Evolutionary conservation across 495 filamentous ascomycete species (phyloP), one percentile per base, ranked within the genome.

Genomic region (Penicillium bovifimosum): DNA sequence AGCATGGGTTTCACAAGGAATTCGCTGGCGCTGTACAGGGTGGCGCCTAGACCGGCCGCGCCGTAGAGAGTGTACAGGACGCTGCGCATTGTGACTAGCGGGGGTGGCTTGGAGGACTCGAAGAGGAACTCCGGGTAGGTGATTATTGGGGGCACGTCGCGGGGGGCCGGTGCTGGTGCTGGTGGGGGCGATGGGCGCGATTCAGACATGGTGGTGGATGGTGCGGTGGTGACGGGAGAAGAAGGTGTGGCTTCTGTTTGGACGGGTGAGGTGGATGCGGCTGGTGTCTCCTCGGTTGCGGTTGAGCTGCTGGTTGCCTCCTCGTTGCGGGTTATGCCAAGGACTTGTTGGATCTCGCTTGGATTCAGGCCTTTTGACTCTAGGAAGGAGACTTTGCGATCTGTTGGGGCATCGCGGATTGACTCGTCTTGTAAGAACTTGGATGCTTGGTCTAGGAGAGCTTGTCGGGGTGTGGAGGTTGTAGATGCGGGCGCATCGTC

Each of bases 111-210:
- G 44, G 70, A 58, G 9, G 79, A 65, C 41, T 83, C 70, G 46
- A 79, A 59, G 57, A 97, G 84, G 71, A 96, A 96, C 69, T 98
- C 93, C 41, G 93, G 93, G 71, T 96, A 97, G 20, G 93, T 98
- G 61, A 97, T 86, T 58, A 98, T 91, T n/a, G 92, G 95, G 18
- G 90, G 80, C 17, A 82, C 72, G 54, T 86, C 80, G 61, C 66
- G 71, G 54, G 68, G 58, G 42, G 71, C 58, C 16, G 59, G 20
- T 13, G 36, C 43, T 55, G 53, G 35, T 41, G 38, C 46, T 53
- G 55, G 34, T 53, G 59, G 35, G 31, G 54, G 16, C 24, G 51
- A 38, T 11, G 59, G 35, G 43, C 42, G 62, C 14, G 51, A 56
- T 51, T 58, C 56, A 42, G 58, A 40, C 43, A 52, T 59, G 17